Base-by-base conservation (phyloP, 805 yeast genomes). In the Barnettozyma pratensis region DNA sequence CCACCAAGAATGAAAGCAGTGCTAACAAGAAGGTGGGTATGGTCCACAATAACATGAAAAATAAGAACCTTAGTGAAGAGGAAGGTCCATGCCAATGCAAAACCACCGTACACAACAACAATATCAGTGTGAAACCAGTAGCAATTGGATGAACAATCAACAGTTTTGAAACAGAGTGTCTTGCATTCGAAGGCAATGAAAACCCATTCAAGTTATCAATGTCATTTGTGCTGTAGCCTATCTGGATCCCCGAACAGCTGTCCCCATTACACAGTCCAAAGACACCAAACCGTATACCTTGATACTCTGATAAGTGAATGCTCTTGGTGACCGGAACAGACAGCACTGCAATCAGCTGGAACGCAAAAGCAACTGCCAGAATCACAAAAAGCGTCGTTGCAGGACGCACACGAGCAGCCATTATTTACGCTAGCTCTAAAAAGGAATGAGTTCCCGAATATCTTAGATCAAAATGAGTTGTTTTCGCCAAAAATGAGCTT, bases 1-100 rank as follows among this genome's bases (percentile, higher is more conserved):
- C 98, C 4, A 88, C 88, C 50, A 91, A 68, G 54, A 92, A 87
- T 6, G 91, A 83, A 45, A 92, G 70, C 43, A 91, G 66, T 1
- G 87, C 71, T 39, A 85, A 71, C 48, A 91, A 61, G 57, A 90
- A 88, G 0, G 89, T 73, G 2, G 89, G 81, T 39, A 87, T 62
- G 2, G 89, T 75, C 65, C 85, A 71, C 3, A 83, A 56, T 36
- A 85, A 72, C 55, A 81, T 65, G 19, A 75, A 56, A 48, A 83
- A 70, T 42, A 85, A 67, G 49, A 71, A 77, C 37, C 64, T 60
- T 5, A 77, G 59, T 32, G 63, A 73, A 45, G 47, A 66, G 49
- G 59, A 67, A 47, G 66, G 65, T 0, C 58, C 54, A 19, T 67
- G 67, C 53, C 70, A 61, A 45, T 75, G 72, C 4, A 80, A 63